phyloP scores from a whole-genome alignment of 345 rosid genomes.

The Streptanthus diversifolius region DNA sequence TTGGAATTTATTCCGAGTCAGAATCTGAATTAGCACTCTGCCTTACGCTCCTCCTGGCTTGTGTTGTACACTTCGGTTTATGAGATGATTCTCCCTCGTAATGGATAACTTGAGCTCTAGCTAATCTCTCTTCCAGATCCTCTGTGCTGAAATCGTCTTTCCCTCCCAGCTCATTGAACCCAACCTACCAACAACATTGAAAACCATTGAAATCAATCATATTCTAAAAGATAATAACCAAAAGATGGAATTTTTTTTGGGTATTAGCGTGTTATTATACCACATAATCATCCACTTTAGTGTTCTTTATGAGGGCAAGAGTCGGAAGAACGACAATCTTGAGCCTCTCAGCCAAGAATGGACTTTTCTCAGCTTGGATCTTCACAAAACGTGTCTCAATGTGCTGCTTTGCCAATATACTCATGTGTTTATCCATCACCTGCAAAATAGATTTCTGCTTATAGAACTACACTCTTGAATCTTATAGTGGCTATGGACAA shows the following conservation, averaged over 20 bases:
- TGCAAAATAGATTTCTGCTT: slow-evolving; percentile 26
- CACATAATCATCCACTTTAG: slow-evolving; percentile 98
- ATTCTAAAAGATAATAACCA: background rate
- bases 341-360: slow-evolving; percentile 87
- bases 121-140: slow-evolving; percentile 87
- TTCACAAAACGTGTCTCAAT: slow-evolving; percentile 93
- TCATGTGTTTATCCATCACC: slow-evolving; percentile 96
- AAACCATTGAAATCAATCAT: background rate
- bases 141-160: slow-evolving; percentile 93
- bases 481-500: background rate
- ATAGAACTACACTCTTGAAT: background rate
- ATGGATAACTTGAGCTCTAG: slow-evolving; percentile 76
- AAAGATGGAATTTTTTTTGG: background rate
- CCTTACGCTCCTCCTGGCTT: slow-evolving; percentile 65
- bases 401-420: slow-evolving; percentile 80
- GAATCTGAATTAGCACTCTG: slow-evolving; percentile 59
- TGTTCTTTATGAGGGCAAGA: slow-evolving; percentile 86
- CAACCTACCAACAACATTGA: slow-evolving; percentile 53
- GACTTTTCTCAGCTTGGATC: slow-evolving; percentile 97
- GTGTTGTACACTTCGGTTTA: slow-evolving; percentile 45
- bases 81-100: slow-evolving; percentile 79
- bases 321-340: slow-evolving; percentile 94
- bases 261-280: slow-evolving; percentile 34
- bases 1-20: slow-evolving; percentile 47
- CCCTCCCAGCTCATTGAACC: slow-evolving; percentile 91